Evolutionary conservation across 768 basidiomycete species (phyloP).

Genomic region (Mycena amicta): DNA sequence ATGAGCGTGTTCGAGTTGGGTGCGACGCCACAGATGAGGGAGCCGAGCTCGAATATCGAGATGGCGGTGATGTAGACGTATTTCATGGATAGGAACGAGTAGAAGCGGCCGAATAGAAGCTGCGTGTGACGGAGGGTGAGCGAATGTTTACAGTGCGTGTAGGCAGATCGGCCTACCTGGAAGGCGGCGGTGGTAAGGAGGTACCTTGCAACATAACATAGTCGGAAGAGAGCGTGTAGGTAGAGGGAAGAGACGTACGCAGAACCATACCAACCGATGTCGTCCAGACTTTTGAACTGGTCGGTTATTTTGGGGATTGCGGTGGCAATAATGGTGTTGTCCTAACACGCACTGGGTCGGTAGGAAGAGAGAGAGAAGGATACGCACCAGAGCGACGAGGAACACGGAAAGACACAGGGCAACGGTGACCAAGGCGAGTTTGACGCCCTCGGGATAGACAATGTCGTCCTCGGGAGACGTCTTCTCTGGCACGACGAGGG

Average conservation of each 20-base stretch:
- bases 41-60: too few species aligned
- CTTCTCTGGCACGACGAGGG: too few species aligned
- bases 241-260: too few species aligned
- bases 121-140: background rate
- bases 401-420: background rate
- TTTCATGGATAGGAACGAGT: constrained; percentile 10
- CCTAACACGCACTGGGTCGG: background rate
- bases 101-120: constrained; percentile 9
- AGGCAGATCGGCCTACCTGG: background rate
- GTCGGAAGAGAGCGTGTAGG: too few species aligned
- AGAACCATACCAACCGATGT: too few species aligned
- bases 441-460: background rate
- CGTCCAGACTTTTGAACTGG: constrained; percentile 12
- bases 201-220: constrained; percentile 4
- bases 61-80: constrained; percentile 5
- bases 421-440: background rate
- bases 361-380: background rate
- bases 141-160: background rate
- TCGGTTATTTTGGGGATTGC: constrained; percentile 19
- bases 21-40: constrained; percentile 10
- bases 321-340: constrained; percentile 10
- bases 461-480: background rate
- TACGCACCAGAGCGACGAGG: too few species aligned
- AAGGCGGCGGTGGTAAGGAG: constrained; percentile 12
- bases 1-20: constrained; percentile 6